Percentiles rank a stretch among this genome's conserved stretches.
Evolutionary conservation across 2,329 filamentous ascomycete genomes (phyloP).

Genomic region (Colletotrichum scovillei): DNA sequence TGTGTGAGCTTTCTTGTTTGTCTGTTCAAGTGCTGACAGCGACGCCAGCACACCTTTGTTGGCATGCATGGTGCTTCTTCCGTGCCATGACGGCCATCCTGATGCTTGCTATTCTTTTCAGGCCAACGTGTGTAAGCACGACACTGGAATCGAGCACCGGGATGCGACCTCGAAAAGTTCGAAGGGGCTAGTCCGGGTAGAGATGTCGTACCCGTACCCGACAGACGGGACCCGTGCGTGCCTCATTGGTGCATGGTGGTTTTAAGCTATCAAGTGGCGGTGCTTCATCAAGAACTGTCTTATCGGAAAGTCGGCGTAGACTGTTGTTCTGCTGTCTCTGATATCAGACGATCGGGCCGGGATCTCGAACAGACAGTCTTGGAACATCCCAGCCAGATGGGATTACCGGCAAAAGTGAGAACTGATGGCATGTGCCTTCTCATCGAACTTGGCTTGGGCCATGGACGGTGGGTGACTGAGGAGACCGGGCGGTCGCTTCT

Average conservation of each 20-base stretch:
- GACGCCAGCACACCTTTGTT: background rate
- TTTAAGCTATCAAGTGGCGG: background rate
- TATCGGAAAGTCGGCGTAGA: background rate
- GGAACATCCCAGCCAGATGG: constrained; percentile 9
- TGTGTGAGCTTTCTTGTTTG: background rate
- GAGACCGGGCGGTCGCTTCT: background rate
- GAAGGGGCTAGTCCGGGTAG: background rate
- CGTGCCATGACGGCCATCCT: background rate
- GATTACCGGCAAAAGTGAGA: background rate
- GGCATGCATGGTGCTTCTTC: background rate
- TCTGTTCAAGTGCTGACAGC: background rate
- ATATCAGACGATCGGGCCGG: constrained; percentile 30
- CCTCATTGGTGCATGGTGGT: background rate
- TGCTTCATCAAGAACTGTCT: background rate
- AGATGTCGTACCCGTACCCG: constrained; percentile 29
- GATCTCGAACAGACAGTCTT: constrained; percentile 31
- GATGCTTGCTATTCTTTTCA: background rate
- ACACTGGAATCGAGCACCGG: background rate
- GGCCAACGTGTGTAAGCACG: background rate
- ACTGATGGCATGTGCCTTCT: constrained; percentile 9
- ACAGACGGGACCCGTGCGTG: constrained; percentile 25
- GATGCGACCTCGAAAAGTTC: background rate
- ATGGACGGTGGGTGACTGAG: background rate
- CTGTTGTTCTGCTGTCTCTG: background rate
- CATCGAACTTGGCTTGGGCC: background rate